Evolutionary conservation across 1,284 basidiomycete genomes (phyloP).

Genomic region (Naganishia albida): DNA sequence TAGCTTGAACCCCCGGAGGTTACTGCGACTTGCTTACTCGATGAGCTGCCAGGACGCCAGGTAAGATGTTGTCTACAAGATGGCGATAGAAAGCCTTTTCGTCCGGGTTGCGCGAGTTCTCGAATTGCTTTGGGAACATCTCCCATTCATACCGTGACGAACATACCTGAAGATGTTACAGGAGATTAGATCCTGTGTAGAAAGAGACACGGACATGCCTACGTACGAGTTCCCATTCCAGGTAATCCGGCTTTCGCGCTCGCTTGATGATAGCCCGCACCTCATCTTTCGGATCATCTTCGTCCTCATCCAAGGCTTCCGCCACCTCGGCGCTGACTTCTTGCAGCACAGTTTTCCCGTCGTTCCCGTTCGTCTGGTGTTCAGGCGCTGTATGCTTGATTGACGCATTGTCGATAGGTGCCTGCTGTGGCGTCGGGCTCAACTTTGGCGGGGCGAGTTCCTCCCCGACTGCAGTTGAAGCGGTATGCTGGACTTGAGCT

Average conservation of each 20-base stretch:
- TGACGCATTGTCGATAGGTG: background rate
- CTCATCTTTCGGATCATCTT: slow-evolving; percentile 17
- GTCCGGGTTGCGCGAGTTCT: slow-evolving; percentile 55
- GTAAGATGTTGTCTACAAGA: slow-evolving; percentile 54
- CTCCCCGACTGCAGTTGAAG: too few species aligned
- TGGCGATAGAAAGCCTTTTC: slow-evolving; percentile 57
- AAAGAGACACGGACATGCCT: background rate
- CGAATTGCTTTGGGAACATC: slow-evolving; percentile 56
- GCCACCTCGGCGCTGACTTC: slow-evolving; percentile 10
- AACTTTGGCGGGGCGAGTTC: background rate
- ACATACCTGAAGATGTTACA: slow-evolving; percentile 51
- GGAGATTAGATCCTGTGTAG: background rate
- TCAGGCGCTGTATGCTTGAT: too few species aligned
- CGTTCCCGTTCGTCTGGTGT: background rate
- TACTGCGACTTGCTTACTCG: slow-evolving; percentile 41
- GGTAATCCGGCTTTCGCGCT: slow-evolving; percentile 46
- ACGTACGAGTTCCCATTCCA: slow-evolving; percentile 57
- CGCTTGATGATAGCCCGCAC: slow-evolving; percentile 36
- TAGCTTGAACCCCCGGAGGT: background rate
- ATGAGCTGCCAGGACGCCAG: slow-evolving; percentile 54
- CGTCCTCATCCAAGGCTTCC: slow-evolving; percentile 27
- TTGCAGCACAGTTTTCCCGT: slow-evolving; percentile 14
- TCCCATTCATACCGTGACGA: slow-evolving; percentile 58
- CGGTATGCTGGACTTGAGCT: too few species aligned
- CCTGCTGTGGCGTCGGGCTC: background rate